Conservation (phyloP, 371 early-diverging fungal genomes). For the Actinomucor elegans region DNA sequence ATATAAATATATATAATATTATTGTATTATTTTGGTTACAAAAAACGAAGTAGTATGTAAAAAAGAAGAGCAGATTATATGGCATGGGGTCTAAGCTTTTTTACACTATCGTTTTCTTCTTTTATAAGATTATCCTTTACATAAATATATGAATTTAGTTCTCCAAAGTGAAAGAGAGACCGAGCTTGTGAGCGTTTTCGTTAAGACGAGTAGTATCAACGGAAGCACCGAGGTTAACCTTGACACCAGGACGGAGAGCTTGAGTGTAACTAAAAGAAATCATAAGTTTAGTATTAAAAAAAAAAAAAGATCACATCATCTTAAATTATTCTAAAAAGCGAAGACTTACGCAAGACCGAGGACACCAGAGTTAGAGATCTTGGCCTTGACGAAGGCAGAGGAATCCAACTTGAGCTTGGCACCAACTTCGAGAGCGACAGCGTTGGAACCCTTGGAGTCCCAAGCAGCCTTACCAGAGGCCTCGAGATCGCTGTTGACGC, state of each 20-base stretch:
- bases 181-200: slow-evolving; percentile 96
- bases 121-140: too few relatives aligned
- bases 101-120: too few relatives aligned
- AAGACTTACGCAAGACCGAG: slow-evolving; percentile 75
- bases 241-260: slow-evolving; percentile 91
- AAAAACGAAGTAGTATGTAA: too few relatives aligned
- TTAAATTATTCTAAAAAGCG: slow-evolving; percentile 19
- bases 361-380: slow-evolving; percentile 93
- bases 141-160: too few relatives aligned
- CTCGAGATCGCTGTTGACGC: slow-evolving; percentile 86
- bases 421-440: slow-evolving; percentile 92
- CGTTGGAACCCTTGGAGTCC: slow-evolving; percentile 74
- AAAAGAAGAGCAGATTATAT: too few relatives aligned
- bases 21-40: too few relatives aligned
- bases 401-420: slow-evolving; percentile 91
- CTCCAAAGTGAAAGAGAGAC: slow-evolving; percentile 85
- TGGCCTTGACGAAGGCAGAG: slow-evolving; percentile 92
- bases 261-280: slow-evolving; percentile 76
- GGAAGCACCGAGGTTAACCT: slow-evolving; percentile 88
- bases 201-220: slow-evolving; percentile 90
- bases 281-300: neutral
- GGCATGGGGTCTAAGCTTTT: too few relatives aligned
- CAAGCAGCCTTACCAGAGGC: slow-evolving; percentile 93
- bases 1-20: too few relatives aligned
- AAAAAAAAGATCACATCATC: neutral